Evolutionary conservation across 495 filamentous ascomycete genomes (phyloP), one percentile per base, ranked within the genome.

Genomic region (Rusavskia elegans): DNA sequence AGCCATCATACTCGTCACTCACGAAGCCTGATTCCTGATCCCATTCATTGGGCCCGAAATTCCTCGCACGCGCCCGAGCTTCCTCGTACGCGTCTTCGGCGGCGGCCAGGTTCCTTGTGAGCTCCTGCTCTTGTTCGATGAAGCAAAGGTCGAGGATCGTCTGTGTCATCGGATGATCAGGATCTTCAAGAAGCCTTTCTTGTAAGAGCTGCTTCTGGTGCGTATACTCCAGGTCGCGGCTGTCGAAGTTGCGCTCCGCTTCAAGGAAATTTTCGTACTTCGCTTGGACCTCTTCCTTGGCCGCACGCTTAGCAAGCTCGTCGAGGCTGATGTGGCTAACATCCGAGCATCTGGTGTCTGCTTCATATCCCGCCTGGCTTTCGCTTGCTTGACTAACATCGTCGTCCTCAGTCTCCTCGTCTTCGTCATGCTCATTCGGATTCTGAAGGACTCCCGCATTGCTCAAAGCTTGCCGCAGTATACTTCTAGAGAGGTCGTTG

Each of bases 371-470:
- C 6, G 32, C 6, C 9, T 35, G 32, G 32, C 32, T 35, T 35
- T 35, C 32, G 29, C 29, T 30, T 3, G 8, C 29, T 30, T 35
- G 32, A 35, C 10, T 30, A 8, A 7, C 6, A 35, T 35, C 13
- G 2, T 35, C 32, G 10, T 11, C 10, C 32, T 42, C 8, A 19
- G 7, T 5, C 3, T 5, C 57, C 11, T 45, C 21, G 19, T 50
- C 50, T 39, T 67, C 63, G 19, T 46, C 16, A 9, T 48, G 25
- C 8, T 48, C 14, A 13, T 60, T 45, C 8, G 2, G 17, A 20
- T 2, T 19, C 17, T 50, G 7, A 1, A 52, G 27, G 16, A 45
- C 17, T 8, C 50, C 39, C 5, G 39, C 40, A 13, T 30, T 19
- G 21, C 0, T 5, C 9, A 52, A 19, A 2, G 19, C 27, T 4